A percentile compares a stretch with the other conserved stretches of the same genome.
Evolutionary conservation across 495 filamentous ascomycete genomes (phyloP).

Genomic region (Penicillium daleae): DNA sequence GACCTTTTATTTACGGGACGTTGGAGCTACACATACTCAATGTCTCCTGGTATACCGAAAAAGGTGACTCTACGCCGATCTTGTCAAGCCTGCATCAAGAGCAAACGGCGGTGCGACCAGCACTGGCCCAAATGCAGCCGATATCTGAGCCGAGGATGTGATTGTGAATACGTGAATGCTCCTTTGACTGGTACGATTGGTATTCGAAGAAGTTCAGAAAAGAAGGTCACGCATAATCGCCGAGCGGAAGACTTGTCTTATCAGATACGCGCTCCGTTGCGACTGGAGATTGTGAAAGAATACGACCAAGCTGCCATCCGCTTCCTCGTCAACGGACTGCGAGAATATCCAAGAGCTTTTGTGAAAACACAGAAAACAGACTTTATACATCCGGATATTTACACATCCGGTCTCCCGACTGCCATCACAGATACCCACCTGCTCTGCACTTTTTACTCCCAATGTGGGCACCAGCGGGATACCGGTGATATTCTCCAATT

Average conservation of each 20-base stretch:
- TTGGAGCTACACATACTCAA: background rate
- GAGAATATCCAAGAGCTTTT: constrained; percentile 24
- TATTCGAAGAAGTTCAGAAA: background rate
- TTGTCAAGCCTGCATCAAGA: constrained; percentile 46
- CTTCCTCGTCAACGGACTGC: background rate
- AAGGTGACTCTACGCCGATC: constrained; percentile 35
- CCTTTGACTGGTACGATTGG: constrained; percentile 23
- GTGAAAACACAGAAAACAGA: constrained; percentile 5
- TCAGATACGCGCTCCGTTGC: constrained; percentile 16
- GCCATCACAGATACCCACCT: constrained; percentile 32
- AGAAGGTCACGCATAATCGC: background rate
- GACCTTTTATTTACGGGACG: background rate
- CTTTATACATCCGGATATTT: constrained; percentile 35
- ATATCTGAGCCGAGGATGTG: constrained; percentile 37
- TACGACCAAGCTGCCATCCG: constrained; percentile 6
- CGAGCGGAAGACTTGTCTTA: background rate
- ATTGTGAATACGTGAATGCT: constrained; percentile 42
- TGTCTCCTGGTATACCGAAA: constrained; percentile 6
- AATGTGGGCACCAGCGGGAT: background rate
- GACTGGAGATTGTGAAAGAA: constrained; percentile 35
- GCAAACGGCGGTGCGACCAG: constrained; percentile 51
- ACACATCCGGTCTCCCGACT: constrained; percentile 26
- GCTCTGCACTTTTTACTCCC: constrained; percentile 31
- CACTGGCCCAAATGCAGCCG: constrained; percentile 42
- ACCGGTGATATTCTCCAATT: constrained; percentile 24